Evolutionary conservation across 768 basidiomycete genomes (phyloP).

Genomic region (Collybiopsis luxurians): DNA sequence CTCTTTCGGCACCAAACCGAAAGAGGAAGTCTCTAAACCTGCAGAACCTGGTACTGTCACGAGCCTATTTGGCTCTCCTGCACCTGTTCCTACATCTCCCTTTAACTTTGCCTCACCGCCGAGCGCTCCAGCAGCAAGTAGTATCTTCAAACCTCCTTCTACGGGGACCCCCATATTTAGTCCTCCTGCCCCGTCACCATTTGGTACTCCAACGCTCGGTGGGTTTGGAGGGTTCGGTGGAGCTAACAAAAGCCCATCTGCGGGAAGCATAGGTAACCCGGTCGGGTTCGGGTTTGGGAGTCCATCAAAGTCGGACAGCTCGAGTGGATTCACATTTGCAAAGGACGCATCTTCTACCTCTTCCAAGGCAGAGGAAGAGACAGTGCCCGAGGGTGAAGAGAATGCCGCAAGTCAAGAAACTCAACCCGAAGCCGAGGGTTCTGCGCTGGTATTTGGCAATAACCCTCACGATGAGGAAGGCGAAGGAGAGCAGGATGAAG

Average conservation of each 20-base stretch:
- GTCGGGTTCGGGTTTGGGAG: constrained; percentile 60
- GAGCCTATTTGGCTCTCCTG: constrained; percentile 9
- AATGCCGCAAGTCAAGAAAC: constrained; percentile 21
- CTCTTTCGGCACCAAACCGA: neutral
- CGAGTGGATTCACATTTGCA: constrained; percentile 1
- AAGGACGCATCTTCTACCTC: neutral
- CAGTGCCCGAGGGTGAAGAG: constrained; percentile 18
- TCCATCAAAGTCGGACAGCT: constrained; percentile 27
- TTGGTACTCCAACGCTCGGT: constrained; percentile 16
- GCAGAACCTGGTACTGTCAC: neutral
- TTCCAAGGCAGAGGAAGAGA: neutral
- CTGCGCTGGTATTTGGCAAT: constrained; percentile 14
- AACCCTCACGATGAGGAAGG: constrained; percentile 67
- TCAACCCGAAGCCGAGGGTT: constrained; percentile 11
- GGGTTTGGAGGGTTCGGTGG: constrained; percentile 22
- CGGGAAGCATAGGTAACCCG: constrained; percentile 58
- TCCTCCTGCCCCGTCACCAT: constrained; percentile 7
- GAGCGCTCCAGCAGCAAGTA: neutral
- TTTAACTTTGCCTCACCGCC: constrained; percentile 9
- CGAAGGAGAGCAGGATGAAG: constrained; percentile 80
- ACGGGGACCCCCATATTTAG: too few species aligned
- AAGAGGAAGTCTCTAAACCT: neutral
- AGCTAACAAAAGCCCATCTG: constrained; percentile 22
- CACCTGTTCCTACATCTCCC: constrained; percentile 9
- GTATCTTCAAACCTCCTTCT: neutral